phyloP scores from a whole-genome alignment of 2,329 filamentous ascomycete genomes.

The Beauveria sp. region DNA sequence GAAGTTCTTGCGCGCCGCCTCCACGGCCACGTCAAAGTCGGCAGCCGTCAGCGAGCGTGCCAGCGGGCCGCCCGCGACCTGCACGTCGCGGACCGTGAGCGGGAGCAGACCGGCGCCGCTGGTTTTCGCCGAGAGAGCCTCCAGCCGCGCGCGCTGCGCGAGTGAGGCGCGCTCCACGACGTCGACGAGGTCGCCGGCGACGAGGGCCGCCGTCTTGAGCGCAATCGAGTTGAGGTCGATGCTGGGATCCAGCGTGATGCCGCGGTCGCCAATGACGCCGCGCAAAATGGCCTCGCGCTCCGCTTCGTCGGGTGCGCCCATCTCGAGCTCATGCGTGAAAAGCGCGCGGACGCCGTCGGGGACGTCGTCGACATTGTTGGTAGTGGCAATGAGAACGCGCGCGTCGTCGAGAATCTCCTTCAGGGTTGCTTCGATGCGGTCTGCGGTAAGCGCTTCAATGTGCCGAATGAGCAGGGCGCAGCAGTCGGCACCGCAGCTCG shows the following conservation, averaged over 20 bases:
- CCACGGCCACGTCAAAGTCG: slow-evolving; percentile 89
- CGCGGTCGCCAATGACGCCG: slow-evolving; percentile 67
- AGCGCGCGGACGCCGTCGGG: slow-evolving; percentile 82
- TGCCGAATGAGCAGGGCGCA: slow-evolving; percentile 84
- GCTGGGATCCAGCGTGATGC: slow-evolving; percentile 69
- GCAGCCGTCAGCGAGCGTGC: slow-evolving; percentile 70
- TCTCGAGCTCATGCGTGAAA: slow-evolving; percentile 93
- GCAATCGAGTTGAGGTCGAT: slow-evolving; percentile 81
- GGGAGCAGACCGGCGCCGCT: slow-evolving; percentile 26
- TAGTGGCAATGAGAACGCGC: slow-evolving; percentile 84
- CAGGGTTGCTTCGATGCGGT: slow-evolving; percentile 79
- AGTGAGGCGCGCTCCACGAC: slow-evolving; percentile 85
- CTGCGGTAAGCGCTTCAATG: slow-evolving; percentile 82
- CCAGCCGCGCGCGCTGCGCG: slow-evolving; percentile 67
- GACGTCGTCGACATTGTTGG: slow-evolving; percentile 90
- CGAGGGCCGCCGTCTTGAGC: slow-evolving; percentile 89
- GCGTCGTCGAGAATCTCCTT: slow-evolving; percentile 75
- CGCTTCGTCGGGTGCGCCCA: slow-evolving; percentile 84
- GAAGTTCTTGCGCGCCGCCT: slow-evolving; percentile 94
- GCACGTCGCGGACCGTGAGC: slow-evolving; percentile 72
- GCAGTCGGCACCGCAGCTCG: slow-evolving; percentile 77
- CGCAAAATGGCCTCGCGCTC: slow-evolving; percentile 84
- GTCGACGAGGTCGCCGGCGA: slow-evolving; percentile 89
- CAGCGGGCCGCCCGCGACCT: slow-evolving; percentile 75
- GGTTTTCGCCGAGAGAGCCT: slow-evolving; percentile 54